A percentile compares a stretch with the other conserved stretches of the same genome.
Evolutionary conservation across 1,139 yeast genomes (phyloP).

Genomic region (Insectozyma bohioensis): DNA sequence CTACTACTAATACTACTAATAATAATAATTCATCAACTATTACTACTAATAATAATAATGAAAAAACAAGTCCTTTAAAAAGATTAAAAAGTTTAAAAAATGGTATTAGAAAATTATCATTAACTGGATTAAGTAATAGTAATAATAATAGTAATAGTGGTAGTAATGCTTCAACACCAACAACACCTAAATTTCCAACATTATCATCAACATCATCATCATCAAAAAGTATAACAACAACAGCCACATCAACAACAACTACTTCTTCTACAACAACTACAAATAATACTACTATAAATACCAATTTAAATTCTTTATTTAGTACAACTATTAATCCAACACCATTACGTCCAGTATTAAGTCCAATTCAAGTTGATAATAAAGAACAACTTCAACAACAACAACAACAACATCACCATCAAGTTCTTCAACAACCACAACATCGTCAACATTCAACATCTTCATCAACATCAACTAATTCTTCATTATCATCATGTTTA

Average conservation of each 20-base stretch:
- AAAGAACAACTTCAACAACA: slow-evolving; percentile 12
- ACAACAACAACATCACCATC: slow-evolving; percentile 12
- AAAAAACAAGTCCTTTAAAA: slow-evolving; percentile 14
- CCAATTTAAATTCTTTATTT: no score
- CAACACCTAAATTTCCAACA: slow-evolving; percentile 20
- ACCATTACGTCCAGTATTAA: slow-evolving; percentile 12
- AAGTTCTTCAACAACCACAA: slow-evolving; percentile 9
- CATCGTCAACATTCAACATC: slow-evolving; percentile 10
- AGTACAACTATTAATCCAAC: slow-evolving; percentile 7
- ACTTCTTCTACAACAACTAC: slow-evolving; percentile 17
- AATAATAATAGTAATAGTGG: slow-evolving; percentile 7
- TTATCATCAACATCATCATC: slow-evolving; percentile 10
- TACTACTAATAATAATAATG: slow-evolving; percentile 15
- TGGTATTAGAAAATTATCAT: slow-evolving; percentile 34
- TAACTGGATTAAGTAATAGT: slow-evolving; percentile 15
- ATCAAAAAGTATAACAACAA: slow-evolving; percentile 1
- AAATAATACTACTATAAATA: no score
- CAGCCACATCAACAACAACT: background rate
- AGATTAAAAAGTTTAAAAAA: slow-evolving; percentile 39
- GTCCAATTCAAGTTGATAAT: slow-evolving; percentile 10
- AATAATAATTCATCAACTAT: slow-evolving; percentile 1
- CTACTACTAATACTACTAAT: background rate
- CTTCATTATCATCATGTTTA: slow-evolving; percentile 12
- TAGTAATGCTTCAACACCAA: slow-evolving; percentile 9
- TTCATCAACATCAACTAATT: slow-evolving; percentile 14